phyloP scores from a whole-genome alignment of 2,329 filamentous ascomycete species.

The Xylariaceae sp. region DNA sequence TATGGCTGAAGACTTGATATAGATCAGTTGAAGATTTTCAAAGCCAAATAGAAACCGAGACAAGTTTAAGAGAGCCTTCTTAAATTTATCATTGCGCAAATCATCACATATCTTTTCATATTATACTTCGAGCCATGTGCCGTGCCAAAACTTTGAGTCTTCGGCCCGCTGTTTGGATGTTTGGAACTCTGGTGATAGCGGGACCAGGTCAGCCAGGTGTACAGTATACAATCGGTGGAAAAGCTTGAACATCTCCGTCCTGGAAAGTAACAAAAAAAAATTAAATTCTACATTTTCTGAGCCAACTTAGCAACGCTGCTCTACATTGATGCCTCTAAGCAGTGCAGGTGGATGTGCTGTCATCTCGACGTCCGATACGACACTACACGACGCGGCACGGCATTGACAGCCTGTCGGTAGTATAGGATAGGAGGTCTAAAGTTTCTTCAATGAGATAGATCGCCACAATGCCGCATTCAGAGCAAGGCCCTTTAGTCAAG shows the following conservation, averaged over 20 bases:
- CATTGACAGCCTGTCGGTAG: background rate
- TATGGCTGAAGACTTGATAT: too few relatives aligned
- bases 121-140: too few relatives aligned
- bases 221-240: background rate
- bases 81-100: too few relatives aligned
- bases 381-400: too few relatives aligned
- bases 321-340: background rate
- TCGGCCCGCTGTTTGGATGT: background rate
- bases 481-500: conserved; percentile 68
- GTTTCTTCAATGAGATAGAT: background rate
- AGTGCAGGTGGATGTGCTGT: background rate
- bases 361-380: conserved; percentile 6
- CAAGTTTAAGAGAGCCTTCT: too few relatives aligned
- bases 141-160: too few relatives aligned
- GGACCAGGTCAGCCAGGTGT: background rate
- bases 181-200: background rate
- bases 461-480: conserved; percentile 58
- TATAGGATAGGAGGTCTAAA: background rate
- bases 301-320: background rate
- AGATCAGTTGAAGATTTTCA: too few relatives aligned
- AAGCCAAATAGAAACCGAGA: too few relatives aligned
- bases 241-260: background rate
- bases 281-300: background rate
- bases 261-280: background rate
- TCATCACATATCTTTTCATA: too few relatives aligned